Conservation (phyloP, 345 rosid genomes). For the Aethionema arabicum region DNA sequence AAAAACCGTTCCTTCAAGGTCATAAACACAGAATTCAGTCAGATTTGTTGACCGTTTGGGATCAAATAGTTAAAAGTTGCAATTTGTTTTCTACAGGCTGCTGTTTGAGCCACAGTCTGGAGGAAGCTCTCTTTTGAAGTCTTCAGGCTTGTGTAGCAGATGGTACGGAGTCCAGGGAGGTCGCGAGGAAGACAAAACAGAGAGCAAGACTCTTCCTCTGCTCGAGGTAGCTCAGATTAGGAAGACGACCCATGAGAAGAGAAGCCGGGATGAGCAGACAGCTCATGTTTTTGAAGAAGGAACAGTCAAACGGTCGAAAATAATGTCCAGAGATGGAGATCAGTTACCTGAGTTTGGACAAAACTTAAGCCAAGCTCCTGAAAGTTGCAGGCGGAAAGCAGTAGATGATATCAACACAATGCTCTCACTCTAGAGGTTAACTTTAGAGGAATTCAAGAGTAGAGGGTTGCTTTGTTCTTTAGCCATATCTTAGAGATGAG, state of each 20-base stretch:
- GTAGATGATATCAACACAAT: constrained; percentile 33
- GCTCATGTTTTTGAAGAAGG: constrained; percentile 6
- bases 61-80: not conserved
- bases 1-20: constrained; percentile 30
- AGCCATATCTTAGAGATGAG: constrained; percentile 31
- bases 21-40: not conserved
- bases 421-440: constrained; percentile 30
- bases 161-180: not conserved
- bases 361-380: not conserved
- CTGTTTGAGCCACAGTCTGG: constrained; percentile 12
- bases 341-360: constrained; percentile 7
- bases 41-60: not conserved
- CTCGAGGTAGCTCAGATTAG: constrained; percentile 35
- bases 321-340: constrained; percentile 5
- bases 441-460: constrained; percentile 10
- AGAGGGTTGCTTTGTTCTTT: constrained; percentile 13
- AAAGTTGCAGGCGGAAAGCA: constrained; percentile 17
- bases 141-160: constrained; percentile 22
- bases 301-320: constrained; percentile 22
- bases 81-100: constrained; percentile 17
- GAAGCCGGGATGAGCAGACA: constrained; percentile 17
- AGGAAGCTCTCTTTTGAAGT: constrained; percentile 27
- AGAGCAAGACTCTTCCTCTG: constrained; percentile 40
- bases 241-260: constrained; percentile 20
- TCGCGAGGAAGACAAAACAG: not conserved